These are phyloP conservation scores for Naganishia cerealis DNA, from an alignment of 1,284 basidiomycete genomes.

Conservation along the genomic window DNA sequence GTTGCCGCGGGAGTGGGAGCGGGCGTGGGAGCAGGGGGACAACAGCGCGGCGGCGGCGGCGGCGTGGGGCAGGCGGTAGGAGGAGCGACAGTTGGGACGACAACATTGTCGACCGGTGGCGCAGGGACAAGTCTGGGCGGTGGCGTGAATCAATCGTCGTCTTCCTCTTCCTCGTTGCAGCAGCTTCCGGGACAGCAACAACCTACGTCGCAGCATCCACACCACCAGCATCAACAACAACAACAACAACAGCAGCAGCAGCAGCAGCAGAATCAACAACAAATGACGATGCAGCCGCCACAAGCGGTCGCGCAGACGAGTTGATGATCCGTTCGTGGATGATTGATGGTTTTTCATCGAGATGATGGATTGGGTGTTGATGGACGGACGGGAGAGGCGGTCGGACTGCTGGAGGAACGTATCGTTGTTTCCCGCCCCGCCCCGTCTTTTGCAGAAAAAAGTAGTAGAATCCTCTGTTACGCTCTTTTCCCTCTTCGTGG, in stretches of 20 bases:
- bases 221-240: conserved; percentile 26
- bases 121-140: conserved; percentile 6
- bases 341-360: too few relatives aligned
- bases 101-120: neutral
- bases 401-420: too few relatives aligned
- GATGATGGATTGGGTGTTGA: neutral
- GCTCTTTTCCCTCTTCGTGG: too few relatives aligned
- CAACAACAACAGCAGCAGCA: conserved; percentile 29
- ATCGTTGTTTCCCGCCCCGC: too few relatives aligned
- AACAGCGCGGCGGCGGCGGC: conserved; percentile 20
- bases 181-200: conserved; percentile 17
- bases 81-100: neutral
- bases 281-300: neutral
- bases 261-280: conserved; percentile 33
- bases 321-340: conserved; percentile 3
- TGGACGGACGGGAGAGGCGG: too few relatives aligned
- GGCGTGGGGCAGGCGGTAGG: conserved; percentile 7
- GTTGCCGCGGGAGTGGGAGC: neutral
- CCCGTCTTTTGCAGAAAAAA: too few relatives aligned
- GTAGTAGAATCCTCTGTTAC: too few relatives aligned
- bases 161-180: neutral
- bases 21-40: neutral
- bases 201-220: conserved; percentile 22
- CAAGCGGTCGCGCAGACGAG: conserved; percentile 21
- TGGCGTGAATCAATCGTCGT: conserved; percentile 20